phyloP scores from a whole-genome alignment of 352 stramenopile species.

The Globisporangium irregulare region DNA sequence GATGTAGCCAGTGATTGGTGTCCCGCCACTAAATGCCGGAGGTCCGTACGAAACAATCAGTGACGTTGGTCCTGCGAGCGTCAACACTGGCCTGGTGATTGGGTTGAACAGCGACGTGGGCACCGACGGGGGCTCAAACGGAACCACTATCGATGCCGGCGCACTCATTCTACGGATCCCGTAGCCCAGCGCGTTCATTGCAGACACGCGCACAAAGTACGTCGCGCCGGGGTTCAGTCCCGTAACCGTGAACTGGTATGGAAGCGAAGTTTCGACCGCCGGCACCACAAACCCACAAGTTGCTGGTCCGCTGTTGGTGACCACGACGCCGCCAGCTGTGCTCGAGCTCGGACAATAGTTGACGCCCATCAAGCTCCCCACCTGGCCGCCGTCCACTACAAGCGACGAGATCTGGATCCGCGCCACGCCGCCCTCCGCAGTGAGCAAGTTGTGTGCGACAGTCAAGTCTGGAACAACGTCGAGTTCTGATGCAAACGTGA shows the following conservation, averaged over 20 bases:
- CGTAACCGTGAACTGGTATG: conserved; percentile 53
- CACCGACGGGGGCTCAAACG: conserved; percentile 49
- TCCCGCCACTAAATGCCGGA: conserved; percentile 85
- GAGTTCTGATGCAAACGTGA: conserved; percentile 78
- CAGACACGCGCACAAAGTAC: conserved; percentile 73
- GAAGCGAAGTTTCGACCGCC: conserved; percentile 17
- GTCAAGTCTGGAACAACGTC: conserved; percentile 48
- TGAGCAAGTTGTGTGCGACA: conserved; percentile 42
- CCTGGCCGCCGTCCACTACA: conserved; percentile 19
- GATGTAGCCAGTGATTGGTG: conserved; percentile 82
- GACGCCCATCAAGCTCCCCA: conserved; percentile 35
- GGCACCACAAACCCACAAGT: conserved; percentile 37
- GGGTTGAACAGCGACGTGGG: conserved; percentile 68
- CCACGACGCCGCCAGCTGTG: conserved; percentile 16
- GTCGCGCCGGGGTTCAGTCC: conserved; percentile 53
- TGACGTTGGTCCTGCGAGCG: conserved; percentile 61
- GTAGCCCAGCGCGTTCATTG: conserved; percentile 64
- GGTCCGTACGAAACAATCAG: conserved; percentile 79
- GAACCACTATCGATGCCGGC: conserved; percentile 54
- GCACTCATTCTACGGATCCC: conserved; percentile 53
- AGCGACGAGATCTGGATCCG: conserved; percentile 35
- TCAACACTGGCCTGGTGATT: conserved; percentile 51
- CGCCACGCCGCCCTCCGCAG: conserved; percentile 33
- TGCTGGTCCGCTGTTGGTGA: conserved; percentile 24
- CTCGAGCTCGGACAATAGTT: conserved; percentile 47